Base-by-base conservation (phyloP, 1,284 basidiomycete genomes). In the Neotropicomus parvogracilis region DNA sequence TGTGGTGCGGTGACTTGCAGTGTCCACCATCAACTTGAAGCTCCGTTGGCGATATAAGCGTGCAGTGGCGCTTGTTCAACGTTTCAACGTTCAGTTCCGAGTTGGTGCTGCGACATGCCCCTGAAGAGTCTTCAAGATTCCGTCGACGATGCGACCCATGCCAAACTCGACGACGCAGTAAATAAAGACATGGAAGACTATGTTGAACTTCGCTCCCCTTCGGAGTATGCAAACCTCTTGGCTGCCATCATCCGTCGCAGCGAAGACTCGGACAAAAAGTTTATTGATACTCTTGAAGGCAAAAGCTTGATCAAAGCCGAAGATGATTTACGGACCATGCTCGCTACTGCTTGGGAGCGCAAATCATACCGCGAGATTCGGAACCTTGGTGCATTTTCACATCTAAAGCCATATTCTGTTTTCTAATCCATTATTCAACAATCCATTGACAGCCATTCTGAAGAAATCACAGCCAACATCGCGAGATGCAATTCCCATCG, bases 311-410 rank as follows among this genome's bases (percentile, higher is more conserved):
- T 52, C 24, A 7, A 19, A 0, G 20, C 27, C 4, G 3, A 45
- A 12, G 28, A 7, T 10, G 45, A 44, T 1, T 27, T 53, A 17
- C n/a, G 7, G 1, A 13, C 10, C 0, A 45, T 44, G 42, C 45
- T 52, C n/a, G 1, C 10, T 7, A 10, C 41, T 4, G 44, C 49
- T 7, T 53, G 41, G 49, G 12, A 20, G 19, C 34, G 7, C 12
- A 47, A 35, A 17, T 47, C 50, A 17, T 53, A 38, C 11, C 21
- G 43, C 27, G 40, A 45, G 8, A 53, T 54, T 43, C 46, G 52
- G 12, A 53, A 48, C 21, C 34, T 53, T 4, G 43, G 52, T 53
- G n/a, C n/a, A n/a, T n/a, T n/a, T n/a, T n/a, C n/a, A n/a, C n/a
- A n/a, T n/a, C n/a, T n/a, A n/a, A n/a, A n/a, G n/a, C n/a, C n/a